Conservation (phyloP, 1,284 basidiomycete genomes). For the Agroathelia rolfsii region DNA sequence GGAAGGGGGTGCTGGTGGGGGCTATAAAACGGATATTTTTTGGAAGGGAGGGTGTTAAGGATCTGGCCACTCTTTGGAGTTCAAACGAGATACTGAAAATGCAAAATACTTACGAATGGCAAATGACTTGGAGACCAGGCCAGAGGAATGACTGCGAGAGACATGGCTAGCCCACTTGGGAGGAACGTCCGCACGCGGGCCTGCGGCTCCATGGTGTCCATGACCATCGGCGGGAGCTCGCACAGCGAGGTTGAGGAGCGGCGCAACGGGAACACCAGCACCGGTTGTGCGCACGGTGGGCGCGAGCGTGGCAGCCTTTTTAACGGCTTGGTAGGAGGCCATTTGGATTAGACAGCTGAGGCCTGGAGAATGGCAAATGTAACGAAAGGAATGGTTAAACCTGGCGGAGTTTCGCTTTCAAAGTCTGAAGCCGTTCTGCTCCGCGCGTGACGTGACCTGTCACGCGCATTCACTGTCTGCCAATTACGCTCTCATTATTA, state of each 20-base stretch:
- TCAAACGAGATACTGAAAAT: slow-evolving; percentile 2
- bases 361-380: slow-evolving; percentile 7
- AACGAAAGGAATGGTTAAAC: no score
- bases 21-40: slow-evolving; percentile 22
- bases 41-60: slow-evolving; percentile 3
- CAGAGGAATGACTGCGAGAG: slow-evolving; percentile 34
- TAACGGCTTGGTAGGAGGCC: slow-evolving; percentile 60
- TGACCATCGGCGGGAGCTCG: slow-evolving; percentile 52
- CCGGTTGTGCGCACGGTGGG: slow-evolving; percentile 75
- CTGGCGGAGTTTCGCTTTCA: no score
- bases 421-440: no score
- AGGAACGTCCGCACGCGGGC: slow-evolving; percentile 56
- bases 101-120: slow-evolving; percentile 51
- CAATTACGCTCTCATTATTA: no score
- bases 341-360: slow-evolving; percentile 29
- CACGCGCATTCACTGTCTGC: no score
- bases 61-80: neutral
- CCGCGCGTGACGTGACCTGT: no score
- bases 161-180: slow-evolving; percentile 58
- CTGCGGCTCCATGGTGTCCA: slow-evolving; percentile 47
- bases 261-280: slow-evolving; percentile 61
- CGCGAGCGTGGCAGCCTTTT: slow-evolving; percentile 75
- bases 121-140: slow-evolving; percentile 58
- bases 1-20: slow-evolving; percentile 41
- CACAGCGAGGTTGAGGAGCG: slow-evolving; percentile 60